A percentile compares a stretch with the other conserved stretches of the same genome.
Conservation (phyloP, 345 rosid genomes). For the rapeseed (Brassica napus) region Da-Ae NC_063449.1:46325001-46325500, state of each 20-base stretch:
- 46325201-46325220: conserved; percentile 73
- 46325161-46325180: conserved; percentile 84
- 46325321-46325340: not conserved
- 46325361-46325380: conserved; percentile 20
- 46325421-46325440: too few relatives aligned
- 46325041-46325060: not conserved
- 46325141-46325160: conserved; percentile 48
- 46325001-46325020: too few relatives aligned
- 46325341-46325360: conserved; percentile 14
- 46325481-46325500: too few relatives aligned
- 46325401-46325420: not conserved
- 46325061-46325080: conserved; percentile 79
- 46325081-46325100: conserved; percentile 90
- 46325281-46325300: conserved; percentile 16
- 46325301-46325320: conserved; percentile 1
- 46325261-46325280: not conserved
- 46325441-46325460: not conserved
- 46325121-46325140: conserved; percentile 19
- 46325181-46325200: conserved; percentile 78
- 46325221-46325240: conserved; percentile 77
- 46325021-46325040: not conserved
- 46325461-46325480: too few relatives aligned
- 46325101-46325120: conserved; percentile 71
- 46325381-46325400: not conserved
- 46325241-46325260: conserved; percentile 26